A percentile compares a stretch with the other conserved stretches of the same genome.
Evolutionary conservation across 2,329 filamentous ascomycete species (phyloP).

Genomic region (Grosmannia penicillata): DNA sequence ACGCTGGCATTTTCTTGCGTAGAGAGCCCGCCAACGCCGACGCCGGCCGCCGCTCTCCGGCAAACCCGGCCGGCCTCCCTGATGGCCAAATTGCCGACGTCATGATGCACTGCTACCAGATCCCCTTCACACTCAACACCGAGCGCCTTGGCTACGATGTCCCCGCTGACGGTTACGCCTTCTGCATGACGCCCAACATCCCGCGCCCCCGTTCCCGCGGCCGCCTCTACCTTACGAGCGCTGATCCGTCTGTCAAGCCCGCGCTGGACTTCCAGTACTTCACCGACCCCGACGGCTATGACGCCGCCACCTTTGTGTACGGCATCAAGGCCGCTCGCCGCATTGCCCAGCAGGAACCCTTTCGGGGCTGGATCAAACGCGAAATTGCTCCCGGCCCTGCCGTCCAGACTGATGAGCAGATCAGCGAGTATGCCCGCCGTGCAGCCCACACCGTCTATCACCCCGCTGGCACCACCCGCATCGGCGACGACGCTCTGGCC

Average conservation of each 20-base stretch:
- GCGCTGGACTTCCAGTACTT: constrained; percentile 14
- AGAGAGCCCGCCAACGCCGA: constrained; percentile 60
- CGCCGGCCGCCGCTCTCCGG: constrained; percentile 32
- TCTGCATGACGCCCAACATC: constrained; percentile 91
- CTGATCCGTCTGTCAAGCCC: constrained; percentile 11
- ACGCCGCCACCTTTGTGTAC: constrained; percentile 10
- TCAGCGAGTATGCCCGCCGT: constrained; percentile 11
- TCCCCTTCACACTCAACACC: constrained; percentile 82
- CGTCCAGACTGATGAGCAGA: constrained; percentile 35
- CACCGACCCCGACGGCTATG: constrained; percentile 31
- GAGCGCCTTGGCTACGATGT: constrained; percentile 56
- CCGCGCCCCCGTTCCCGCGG: constrained; percentile 68
- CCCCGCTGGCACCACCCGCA: constrained; percentile 11
- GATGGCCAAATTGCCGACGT: constrained; percentile 70
- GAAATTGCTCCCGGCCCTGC: constrained; percentile 48
- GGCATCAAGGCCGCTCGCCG: constrained; percentile 9
- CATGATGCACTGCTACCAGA: constrained; percentile 97
- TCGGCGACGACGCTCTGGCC: constrained; percentile 10
- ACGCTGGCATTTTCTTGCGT: constrained; percentile 77
- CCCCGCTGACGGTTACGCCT: constrained; percentile 49
- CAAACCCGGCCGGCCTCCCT: constrained; percentile 31
- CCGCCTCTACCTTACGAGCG: constrained; percentile 12
- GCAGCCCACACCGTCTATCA: constrained; percentile 11
- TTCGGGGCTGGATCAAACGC: constrained; percentile 10
- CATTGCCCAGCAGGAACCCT: constrained; percentile 9